phyloP scores from a whole-genome alignment of 345 rosid species.

The Rhodamnia rubescens region DNA sequence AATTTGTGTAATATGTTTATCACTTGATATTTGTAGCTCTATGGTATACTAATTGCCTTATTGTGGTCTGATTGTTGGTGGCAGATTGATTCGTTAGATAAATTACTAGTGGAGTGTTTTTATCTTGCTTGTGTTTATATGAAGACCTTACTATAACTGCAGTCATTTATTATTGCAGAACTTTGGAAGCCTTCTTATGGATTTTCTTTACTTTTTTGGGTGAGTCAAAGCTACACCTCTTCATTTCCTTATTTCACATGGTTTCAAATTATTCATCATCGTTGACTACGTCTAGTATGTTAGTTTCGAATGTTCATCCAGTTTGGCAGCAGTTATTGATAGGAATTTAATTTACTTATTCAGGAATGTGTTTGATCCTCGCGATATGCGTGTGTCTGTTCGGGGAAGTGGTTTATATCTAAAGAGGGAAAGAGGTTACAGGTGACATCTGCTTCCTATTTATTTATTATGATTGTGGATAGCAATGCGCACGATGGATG shows the following conservation, averaged over 20 bases:
- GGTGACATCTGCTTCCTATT: conserved; percentile 36
- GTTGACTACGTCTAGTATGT: neutral
- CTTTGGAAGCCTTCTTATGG: conserved; percentile 88
- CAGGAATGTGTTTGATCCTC: conserved; percentile 98
- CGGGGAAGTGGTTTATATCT: conserved; percentile 87
- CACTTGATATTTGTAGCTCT: neutral
- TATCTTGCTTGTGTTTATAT: neutral
- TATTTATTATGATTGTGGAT: neutral
- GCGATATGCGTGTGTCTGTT: conserved; percentile 91
- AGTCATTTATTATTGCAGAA: conserved; percentile 44
- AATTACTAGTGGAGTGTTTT: neutral
- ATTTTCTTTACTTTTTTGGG: conserved; percentile 98
- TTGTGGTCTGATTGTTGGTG: neutral
- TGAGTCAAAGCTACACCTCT: conserved; percentile 29
- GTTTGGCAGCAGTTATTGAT: neutral
- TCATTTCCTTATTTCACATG: neutral
- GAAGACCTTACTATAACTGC: conserved; percentile 1
- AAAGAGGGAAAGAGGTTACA: conserved; percentile 82
- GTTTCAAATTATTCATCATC: neutral
- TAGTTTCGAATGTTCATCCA: neutral
- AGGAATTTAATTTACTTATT: conserved; percentile 6
- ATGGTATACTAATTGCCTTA: neutral
- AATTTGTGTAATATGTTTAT: neutral
- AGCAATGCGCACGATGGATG: neutral
- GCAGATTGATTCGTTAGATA: neutral